Conservation (phyloP, 768 basidiomycete species). For the Boletus rubropictus region DNA sequence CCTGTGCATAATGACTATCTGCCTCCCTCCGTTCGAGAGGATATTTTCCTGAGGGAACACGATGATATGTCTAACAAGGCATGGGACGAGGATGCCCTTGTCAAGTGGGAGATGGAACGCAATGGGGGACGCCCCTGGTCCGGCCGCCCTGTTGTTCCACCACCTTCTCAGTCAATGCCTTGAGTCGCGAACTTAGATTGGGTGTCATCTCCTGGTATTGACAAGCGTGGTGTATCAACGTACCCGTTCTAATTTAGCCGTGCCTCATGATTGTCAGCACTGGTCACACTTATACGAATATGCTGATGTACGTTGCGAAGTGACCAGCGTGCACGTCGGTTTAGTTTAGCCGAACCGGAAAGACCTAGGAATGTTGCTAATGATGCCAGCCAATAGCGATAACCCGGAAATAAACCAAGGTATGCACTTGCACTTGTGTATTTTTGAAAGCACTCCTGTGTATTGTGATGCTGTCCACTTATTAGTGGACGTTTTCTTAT, state of each 20-base stretch:
- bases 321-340: too few species aligned
- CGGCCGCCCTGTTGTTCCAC: slow-evolving; percentile 28
- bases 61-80: slow-evolving; percentile 41
- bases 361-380: not conserved
- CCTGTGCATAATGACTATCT: slow-evolving; percentile 63
- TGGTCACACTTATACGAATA: not conserved
- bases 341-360: not conserved
- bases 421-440: not conserved
- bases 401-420: not conserved
- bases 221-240: not conserved
- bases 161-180: not conserved
- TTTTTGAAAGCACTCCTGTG: not conserved
- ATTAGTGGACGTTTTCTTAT: not conserved
- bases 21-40: slow-evolving; percentile 41
- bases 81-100: slow-evolving; percentile 58
- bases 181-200: not conserved
- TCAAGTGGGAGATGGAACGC: slow-evolving; percentile 48
- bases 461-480: not conserved
- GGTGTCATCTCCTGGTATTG: not conserved
- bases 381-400: too few species aligned
- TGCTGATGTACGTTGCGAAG: not conserved
- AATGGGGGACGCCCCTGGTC: slow-evolving; percentile 48
- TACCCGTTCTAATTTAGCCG: not conserved
- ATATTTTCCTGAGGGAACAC: slow-evolving; percentile 40
- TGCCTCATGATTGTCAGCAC: not conserved